Conservation (phyloP, 1,284 basidiomycete species). For the Ceratobasidium sp. region DNA sequence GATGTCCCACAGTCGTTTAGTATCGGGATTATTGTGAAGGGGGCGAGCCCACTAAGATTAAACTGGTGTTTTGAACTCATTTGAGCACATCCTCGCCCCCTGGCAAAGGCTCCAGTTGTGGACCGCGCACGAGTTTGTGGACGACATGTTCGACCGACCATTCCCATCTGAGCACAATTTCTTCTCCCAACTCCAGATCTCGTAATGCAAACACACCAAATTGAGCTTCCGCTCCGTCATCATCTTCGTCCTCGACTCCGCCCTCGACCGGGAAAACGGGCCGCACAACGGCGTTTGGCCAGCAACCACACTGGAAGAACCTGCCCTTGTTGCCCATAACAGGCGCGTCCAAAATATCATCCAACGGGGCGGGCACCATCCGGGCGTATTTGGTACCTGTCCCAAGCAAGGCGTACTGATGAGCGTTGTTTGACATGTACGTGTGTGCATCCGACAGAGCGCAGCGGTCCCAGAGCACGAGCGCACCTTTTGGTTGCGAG, state of each 20-base stretch:
- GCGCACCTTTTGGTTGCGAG: constrained; percentile 52
- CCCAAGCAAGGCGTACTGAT: constrained; percentile 60
- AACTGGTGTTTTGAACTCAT: constrained; percentile 53
- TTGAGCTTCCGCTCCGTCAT: constrained; percentile 60
- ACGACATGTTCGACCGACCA: constrained; percentile 94
- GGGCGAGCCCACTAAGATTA: constrained; percentile 37
- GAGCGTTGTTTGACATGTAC: constrained; percentile 56
- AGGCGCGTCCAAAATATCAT: constrained; percentile 82
- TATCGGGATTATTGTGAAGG: constrained; percentile 40
- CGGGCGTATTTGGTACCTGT: constrained; percentile 67
- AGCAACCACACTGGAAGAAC: constrained; percentile 84
- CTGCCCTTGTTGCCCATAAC: constrained; percentile 77
- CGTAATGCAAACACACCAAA: constrained; percentile 87
- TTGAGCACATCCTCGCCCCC: constrained; percentile 38
- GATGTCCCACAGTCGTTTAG: constrained; percentile 41
- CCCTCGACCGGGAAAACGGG: constrained; percentile 69
- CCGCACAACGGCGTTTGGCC: constrained; percentile 86
- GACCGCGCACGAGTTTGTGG: constrained; percentile 77
- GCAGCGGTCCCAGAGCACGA: constrained; percentile 50
- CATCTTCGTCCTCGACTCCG: constrained; percentile 53
- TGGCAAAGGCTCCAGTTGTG: constrained; percentile 54
- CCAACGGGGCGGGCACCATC: constrained; percentile 79
- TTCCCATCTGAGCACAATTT: constrained; percentile 93
- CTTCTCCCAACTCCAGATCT: constrained; percentile 81
- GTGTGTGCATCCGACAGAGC: constrained; percentile 49